phyloP scores from a whole-genome alignment of 1,284 basidiomycete species.

The Moesziomyces sp. region DNA sequence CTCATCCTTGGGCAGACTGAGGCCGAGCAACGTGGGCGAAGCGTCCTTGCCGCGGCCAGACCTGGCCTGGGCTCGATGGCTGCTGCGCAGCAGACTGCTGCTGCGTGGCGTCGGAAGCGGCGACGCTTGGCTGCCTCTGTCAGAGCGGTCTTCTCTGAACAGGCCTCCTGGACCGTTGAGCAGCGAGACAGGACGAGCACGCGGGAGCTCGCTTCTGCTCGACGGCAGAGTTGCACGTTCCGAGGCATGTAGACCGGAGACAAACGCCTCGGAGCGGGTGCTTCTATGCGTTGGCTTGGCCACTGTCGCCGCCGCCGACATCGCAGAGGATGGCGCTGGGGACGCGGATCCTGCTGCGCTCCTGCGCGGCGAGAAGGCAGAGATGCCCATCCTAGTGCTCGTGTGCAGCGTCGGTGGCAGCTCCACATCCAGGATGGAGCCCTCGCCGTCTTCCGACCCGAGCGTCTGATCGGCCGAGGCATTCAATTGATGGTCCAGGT shows the following conservation, averaged over 20 bases:
- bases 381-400: constrained; percentile 1
- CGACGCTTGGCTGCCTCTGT: constrained; percentile 23
- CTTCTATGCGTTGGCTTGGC: constrained; percentile 27
- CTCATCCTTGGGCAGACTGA: constrained; percentile 38
- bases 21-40: constrained; percentile 36
- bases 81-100: constrained; percentile 31
- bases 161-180: constrained; percentile 41
- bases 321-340: constrained; percentile 16
- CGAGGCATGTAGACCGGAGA: constrained; percentile 22
- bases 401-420: constrained; percentile 20
- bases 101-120: constrained; percentile 35
- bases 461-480: constrained; percentile 35
- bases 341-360: constrained; percentile 1
- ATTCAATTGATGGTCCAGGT: constrained; percentile 38
- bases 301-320: constrained; percentile 3
- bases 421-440: constrained; percentile 42
- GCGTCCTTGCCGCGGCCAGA: constrained; percentile 9
- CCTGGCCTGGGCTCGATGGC: constrained; percentile 8
- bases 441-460: constrained; percentile 39
- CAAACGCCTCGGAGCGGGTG: constrained; percentile 30
- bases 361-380: constrained; percentile 15
- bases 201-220: constrained; percentile 30
- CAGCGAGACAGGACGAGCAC: constrained; percentile 39
- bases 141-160: constrained; percentile 26
- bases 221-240: constrained; percentile 18